These are phyloP conservation scores for Cyclospora cayetanensis DNA, from an alignment of 169 alveolate genomes.

Conservation along the genomic window DNA sequence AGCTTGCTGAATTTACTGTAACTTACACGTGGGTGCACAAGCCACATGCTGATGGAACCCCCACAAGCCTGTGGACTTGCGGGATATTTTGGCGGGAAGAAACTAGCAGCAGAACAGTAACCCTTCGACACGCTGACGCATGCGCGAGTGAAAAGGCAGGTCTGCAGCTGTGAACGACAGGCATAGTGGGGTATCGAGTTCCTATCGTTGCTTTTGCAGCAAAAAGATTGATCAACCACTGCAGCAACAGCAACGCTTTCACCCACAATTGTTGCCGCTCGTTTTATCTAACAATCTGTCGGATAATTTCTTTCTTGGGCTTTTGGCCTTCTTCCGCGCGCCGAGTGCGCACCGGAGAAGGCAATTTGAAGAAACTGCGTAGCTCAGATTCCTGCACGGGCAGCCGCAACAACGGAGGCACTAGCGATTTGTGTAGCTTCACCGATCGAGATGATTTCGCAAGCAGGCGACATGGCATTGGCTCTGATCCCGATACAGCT, in stretches of 20 bases:
- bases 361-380: neutral
- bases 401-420: neutral
- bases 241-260: slow-evolving; percentile 3
- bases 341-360: neutral
- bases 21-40: no score
- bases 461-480: neutral
- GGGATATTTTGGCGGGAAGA: no score
- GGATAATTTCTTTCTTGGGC: neutral
- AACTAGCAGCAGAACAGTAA: no score
- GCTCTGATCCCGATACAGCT: neutral
- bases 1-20: no score
- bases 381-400: slow-evolving; percentile 10
- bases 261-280: no score
- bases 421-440: neutral
- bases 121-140: no score
- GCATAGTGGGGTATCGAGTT: no score
- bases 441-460: neutral
- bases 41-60: no score
- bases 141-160: no score
- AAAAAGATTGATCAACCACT: neutral
- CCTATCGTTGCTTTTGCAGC: neutral
- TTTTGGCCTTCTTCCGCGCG: neutral
- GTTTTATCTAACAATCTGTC: slow-evolving; percentile 1
- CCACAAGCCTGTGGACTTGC: no score
- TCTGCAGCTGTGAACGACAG: no score